A percentile compares a stretch with the other conserved stretches of the same genome.
Conservation (phyloP, 192 early-diverging fungal genomes). For the Mortierella alpina region DNA sequence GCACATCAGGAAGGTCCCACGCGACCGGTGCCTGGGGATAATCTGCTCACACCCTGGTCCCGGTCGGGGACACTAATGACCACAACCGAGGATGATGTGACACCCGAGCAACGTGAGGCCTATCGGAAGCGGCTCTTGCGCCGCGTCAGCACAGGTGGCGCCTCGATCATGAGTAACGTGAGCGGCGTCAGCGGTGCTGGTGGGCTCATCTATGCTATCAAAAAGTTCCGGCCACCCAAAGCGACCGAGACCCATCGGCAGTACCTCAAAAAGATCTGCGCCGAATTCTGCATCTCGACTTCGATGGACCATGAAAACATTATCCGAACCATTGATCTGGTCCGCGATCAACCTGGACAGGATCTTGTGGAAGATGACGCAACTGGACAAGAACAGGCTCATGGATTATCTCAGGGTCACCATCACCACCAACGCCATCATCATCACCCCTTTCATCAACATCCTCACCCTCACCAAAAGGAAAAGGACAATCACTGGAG, state of each 20-base stretch:
- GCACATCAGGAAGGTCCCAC: neutral
- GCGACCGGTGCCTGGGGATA: neutral
- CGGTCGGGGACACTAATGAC: constrained; percentile 32
- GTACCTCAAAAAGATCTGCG: constrained; percentile 93
- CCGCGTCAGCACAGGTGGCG: constrained; percentile 13
- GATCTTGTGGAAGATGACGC: constrained; percentile 76
- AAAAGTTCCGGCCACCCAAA: constrained; percentile 72
- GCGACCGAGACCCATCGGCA: constrained; percentile 90
- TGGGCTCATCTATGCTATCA: constrained; percentile 71
- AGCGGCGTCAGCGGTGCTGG: constrained; percentile 8
- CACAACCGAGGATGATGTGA: constrained; percentile 39
- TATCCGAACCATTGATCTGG: constrained; percentile 91
- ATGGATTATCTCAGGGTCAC: constrained; percentile 61
- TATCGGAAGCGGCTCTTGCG: constrained; percentile 32
- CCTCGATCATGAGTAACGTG: constrained; percentile 21
- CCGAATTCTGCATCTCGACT: constrained; percentile 96
- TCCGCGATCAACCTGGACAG: constrained; percentile 87
- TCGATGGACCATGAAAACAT: constrained; percentile 91
- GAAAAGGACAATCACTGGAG: neutral
- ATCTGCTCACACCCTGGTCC: constrained; percentile 8
- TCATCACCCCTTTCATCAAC: neutral
- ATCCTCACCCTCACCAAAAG: neutral
- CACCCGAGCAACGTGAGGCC: constrained; percentile 41
- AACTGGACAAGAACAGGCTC: constrained; percentile 52
- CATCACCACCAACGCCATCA: neutral